These are phyloP conservation scores for Leishmania turanica DNA, from an alignment of 208 protist species.

Conservation along the genomic window DNA sequence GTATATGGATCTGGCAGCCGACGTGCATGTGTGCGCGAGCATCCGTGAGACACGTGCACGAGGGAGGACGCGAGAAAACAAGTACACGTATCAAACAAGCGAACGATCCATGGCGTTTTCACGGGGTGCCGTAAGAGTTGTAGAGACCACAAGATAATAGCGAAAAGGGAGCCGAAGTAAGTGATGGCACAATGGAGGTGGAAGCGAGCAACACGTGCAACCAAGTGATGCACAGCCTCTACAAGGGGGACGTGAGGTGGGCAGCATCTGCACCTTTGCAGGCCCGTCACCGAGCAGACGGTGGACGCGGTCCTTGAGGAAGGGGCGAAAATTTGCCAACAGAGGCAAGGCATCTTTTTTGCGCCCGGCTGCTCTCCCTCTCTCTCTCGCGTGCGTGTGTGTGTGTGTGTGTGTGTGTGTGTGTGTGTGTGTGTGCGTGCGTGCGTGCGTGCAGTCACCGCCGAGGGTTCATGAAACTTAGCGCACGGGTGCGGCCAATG, in stretches of 20 bases:
- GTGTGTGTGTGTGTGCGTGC: too few relatives aligned
- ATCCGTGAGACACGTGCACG: background rate
- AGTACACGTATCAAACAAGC: background rate
- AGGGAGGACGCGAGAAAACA: background rate
- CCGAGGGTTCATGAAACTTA: too few relatives aligned
- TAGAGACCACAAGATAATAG: background rate
- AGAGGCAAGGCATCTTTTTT: background rate
- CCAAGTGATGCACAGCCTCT: background rate
- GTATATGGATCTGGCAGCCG: background rate
- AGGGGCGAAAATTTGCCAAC: background rate
- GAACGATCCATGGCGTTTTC: background rate
- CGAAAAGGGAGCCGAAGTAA: too few relatives aligned
- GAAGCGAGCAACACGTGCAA: background rate
- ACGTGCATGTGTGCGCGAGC: background rate
- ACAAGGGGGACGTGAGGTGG: background rate
- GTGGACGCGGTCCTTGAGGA: background rate
- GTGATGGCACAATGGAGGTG: background rate
- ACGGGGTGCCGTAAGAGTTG: background rate
- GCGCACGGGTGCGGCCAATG: background rate
- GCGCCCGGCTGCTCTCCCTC: background rate
- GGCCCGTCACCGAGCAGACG: background rate
- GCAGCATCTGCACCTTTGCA: background rate
- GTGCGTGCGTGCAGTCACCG: background rate
- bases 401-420: too few relatives aligned
- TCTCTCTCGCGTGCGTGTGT: background rate